phyloP scores from a whole-genome alignment of 345 rosid species.

The Citrus maxima region DNA sequence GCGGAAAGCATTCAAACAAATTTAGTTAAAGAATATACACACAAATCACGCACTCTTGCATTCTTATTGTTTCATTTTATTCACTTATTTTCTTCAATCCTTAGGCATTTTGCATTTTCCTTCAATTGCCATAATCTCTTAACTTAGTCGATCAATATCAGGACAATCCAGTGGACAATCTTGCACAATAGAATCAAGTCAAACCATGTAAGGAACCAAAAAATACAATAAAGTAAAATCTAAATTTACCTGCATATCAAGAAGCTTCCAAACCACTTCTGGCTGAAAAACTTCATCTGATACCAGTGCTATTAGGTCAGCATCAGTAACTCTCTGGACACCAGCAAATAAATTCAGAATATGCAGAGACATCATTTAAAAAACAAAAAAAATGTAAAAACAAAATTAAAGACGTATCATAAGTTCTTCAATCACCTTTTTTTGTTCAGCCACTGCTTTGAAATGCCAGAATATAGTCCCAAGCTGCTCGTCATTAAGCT shows the following conservation, averaged over 20 bases:
- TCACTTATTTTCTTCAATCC: background rate
- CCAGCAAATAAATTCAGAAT: constrained; percentile 16
- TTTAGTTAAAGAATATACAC: background rate
- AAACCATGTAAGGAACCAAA: background rate
- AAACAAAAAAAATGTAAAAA: background rate
- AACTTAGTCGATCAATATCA: background rate
- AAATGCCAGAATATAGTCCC: constrained; percentile 79
- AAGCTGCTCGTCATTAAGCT: constrained; percentile 68
- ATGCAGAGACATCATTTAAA: constrained; percentile 4
- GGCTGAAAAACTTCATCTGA: constrained; percentile 99
- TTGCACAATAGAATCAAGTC: background rate
- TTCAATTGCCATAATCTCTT: background rate
- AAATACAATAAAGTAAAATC: background rate
- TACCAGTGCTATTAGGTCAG: constrained; percentile 82
- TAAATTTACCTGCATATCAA: constrained; percentile 69
- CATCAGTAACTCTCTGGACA: constrained; percentile 79
- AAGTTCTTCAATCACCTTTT: constrained; percentile 51
- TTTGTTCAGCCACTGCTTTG: constrained; percentile 85
- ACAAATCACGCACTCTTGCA: background rate
- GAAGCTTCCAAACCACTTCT: constrained; percentile 72
- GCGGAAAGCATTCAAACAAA: background rate
- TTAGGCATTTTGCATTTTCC: background rate
- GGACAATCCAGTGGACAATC: background rate
- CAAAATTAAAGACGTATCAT: background rate
- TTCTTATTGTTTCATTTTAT: background rate